phyloP scores from a whole-genome alignment of 805 yeast genomes.

The Wilhelminamyces savonicus region DNA sequence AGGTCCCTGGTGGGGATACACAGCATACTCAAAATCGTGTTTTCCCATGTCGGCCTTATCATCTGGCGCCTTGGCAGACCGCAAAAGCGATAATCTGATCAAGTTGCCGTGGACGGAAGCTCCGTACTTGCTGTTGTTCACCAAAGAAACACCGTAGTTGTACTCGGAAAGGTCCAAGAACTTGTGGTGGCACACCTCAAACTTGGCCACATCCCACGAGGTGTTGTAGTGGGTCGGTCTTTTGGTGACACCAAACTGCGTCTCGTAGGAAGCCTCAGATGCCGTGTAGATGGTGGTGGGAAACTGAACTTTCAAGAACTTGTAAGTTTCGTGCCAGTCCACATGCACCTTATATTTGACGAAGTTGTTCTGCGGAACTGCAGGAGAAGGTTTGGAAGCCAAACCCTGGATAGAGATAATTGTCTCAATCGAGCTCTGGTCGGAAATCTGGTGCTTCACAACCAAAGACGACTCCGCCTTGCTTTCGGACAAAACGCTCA shows the following conservation, averaged over 20 bases:
- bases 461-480: constrained; percentile 59
- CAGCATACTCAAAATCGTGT: constrained; percentile 77
- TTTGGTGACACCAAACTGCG: constrained; percentile 86
- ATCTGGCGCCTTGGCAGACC: constrained; percentile 95
- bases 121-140: constrained; percentile 87
- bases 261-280: constrained; percentile 73
- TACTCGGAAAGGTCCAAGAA: constrained; percentile 88
- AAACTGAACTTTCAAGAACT: constrained; percentile 90
- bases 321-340: constrained; percentile 82
- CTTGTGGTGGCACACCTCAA: constrained; percentile 92
- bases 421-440: constrained; percentile 54
- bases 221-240: constrained; percentile 96
- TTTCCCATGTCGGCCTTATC: constrained; percentile 89
- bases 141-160: constrained; percentile 77
- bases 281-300: constrained; percentile 80
- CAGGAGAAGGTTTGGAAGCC: constrained; percentile 43
- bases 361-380: constrained; percentile 20
- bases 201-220: constrained; percentile 93
- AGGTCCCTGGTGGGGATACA: constrained; percentile 74
- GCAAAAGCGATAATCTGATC: constrained; percentile 77
- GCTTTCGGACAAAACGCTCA: constrained; percentile 40
- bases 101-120: constrained; percentile 89
- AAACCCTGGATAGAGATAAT: constrained; percentile 64
- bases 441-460: constrained; percentile 56
- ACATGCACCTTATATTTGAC: constrained; percentile 42